Conservation (phyloP, 768 basidiomycete genomes). For the Hypsizygus marmoreus region DNA sequence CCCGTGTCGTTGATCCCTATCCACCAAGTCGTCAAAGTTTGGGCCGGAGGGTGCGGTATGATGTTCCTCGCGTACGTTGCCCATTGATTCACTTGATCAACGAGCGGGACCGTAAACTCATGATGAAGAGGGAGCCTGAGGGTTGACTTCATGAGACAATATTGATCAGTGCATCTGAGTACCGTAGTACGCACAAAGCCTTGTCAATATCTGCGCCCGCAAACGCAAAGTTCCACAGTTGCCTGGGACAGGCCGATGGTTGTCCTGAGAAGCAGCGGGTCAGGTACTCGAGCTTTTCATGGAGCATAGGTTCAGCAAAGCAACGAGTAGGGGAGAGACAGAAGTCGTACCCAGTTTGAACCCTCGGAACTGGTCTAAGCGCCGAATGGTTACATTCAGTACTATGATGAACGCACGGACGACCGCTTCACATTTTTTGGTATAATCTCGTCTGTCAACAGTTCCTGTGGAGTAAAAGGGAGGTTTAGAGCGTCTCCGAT, state of each 20-base stretch:
- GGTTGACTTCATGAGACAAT: no score
- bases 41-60: constrained; percentile 41
- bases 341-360: constrained; percentile 46
- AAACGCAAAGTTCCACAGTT: constrained; percentile 60
- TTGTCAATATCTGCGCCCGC: constrained; percentile 51
- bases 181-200: constrained; percentile 33
- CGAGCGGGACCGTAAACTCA: constrained; percentile 46
- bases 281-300: constrained; percentile 47
- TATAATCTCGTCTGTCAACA: constrained; percentile 46
- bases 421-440: constrained; percentile 39
- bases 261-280: constrained; percentile 51
- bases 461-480: constrained; percentile 41
- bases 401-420: background rate
- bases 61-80: constrained; percentile 41
- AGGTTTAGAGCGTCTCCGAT: constrained; percentile 48
- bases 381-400: background rate
- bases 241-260: constrained; percentile 43
- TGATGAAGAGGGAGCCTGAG: constrained; percentile 48
- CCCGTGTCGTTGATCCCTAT: constrained; percentile 63
- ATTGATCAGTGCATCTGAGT: no score
- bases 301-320: background rate
- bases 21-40: constrained; percentile 57
- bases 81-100: constrained; percentile 55
- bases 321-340: background rate
- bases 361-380: constrained; percentile 55